Percentiles rank a stretch among this genome's conserved stretches.
Conservation (phyloP, 1,284 basidiomycete genomes). For the Clitocybe nebularis region DNA sequence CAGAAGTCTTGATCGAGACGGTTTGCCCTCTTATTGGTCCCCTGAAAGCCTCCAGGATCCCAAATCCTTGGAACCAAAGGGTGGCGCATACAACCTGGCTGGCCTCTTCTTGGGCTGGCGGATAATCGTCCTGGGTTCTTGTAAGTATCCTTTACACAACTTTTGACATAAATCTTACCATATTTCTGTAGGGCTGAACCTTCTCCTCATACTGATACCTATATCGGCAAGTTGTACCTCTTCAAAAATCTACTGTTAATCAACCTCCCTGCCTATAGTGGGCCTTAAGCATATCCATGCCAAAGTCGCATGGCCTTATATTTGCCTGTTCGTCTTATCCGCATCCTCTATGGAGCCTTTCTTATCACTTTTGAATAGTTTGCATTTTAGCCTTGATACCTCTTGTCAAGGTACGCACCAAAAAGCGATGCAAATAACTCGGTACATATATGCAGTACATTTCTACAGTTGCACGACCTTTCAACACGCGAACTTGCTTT, state of each 20-base stretch:
- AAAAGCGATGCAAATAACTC: neutral
- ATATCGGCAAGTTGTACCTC: conserved; percentile 40
- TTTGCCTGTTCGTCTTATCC: conserved; percentile 53
- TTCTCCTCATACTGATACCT: conserved; percentile 52
- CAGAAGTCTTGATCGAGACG: neutral
- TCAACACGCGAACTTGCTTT: conserved; percentile 73
- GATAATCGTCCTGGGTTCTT: conserved; percentile 51
- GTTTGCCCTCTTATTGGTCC: neutral
- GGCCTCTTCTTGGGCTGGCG: conserved; percentile 46
- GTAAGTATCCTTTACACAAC: conserved; percentile 31
- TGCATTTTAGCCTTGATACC: conserved; percentile 66
- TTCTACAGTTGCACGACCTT: conserved; percentile 69
- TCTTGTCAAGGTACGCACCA: conserved; percentile 57
- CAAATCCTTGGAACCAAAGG: neutral
- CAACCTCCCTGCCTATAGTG: conserved; percentile 43
- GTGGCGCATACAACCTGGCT: neutral
- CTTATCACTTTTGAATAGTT: conserved; percentile 34
- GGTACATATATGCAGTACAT: conserved; percentile 1
- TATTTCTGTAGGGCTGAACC: conserved; percentile 53
- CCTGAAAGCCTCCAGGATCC: neutral
- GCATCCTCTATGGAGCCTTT: neutral
- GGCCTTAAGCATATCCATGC: conserved; percentile 55
- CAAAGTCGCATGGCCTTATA: conserved; percentile 52
- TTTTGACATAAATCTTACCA: neutral
- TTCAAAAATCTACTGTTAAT: neutral